These are phyloP conservation scores for Helianthus tuberosus DNA, from an alignment of 129 eudicot species.

Conservation along the genomic window DNA sequence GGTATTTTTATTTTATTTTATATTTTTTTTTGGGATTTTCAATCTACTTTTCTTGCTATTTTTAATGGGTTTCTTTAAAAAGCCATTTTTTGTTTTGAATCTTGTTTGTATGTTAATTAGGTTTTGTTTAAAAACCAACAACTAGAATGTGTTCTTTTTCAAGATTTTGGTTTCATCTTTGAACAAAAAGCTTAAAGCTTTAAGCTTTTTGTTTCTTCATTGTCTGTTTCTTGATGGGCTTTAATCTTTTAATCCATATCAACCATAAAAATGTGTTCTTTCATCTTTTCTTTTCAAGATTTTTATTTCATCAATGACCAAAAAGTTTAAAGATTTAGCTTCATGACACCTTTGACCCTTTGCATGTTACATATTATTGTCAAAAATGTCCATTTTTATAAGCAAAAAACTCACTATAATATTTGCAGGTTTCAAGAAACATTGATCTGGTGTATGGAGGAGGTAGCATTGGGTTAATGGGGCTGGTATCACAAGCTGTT, in stretches of 20 bases:
- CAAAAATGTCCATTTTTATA: neutral
- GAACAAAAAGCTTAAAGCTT: neutral
- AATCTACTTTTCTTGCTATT: constrained; percentile 27
- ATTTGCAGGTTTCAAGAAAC: constrained; percentile 86
- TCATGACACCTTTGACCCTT: constrained; percentile 1
- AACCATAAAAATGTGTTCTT: constrained; percentile 3
- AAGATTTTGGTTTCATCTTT: constrained; percentile 21
- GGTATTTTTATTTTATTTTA: constrained; percentile 42
- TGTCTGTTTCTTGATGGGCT: no score
- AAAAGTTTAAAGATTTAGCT: constrained; percentile 19
- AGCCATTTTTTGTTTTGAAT: constrained; percentile 25
- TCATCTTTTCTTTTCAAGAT: no score
- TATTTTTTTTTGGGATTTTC: neutral
- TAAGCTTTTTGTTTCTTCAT: neutral
- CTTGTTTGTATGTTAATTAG: constrained; percentile 21
- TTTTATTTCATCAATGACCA: constrained; percentile 19
- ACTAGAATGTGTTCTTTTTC: constrained; percentile 23
- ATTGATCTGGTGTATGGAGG: constrained; percentile 99
- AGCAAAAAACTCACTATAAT: neutral
- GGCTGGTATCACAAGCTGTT: constrained; percentile 97
- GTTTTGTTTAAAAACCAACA: constrained; percentile 18
- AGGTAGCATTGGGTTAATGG: constrained; percentile 99
- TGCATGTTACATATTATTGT: no score
- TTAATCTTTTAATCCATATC: neutral
- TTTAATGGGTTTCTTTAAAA: constrained; percentile 11